These are phyloP conservation scores for Lasiosphaeria ovina DNA, from an alignment of 495 filamentous ascomycete genomes.

Conservation along the genomic window DNA sequence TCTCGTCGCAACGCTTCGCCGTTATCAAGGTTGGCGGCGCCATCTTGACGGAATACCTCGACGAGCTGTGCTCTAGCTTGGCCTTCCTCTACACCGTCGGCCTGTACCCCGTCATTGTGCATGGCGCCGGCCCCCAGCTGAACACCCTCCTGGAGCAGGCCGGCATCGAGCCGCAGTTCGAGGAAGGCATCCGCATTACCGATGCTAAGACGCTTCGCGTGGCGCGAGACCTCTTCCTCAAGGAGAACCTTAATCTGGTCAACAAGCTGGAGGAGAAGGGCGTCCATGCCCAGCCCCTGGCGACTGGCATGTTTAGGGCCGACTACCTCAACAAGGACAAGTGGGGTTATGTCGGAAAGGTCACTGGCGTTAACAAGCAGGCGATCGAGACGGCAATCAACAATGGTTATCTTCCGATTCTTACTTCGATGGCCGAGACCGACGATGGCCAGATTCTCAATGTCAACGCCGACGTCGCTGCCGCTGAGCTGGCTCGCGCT, in stretches of 20 bases:
- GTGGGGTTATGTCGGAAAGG: slow-evolving; percentile 93
- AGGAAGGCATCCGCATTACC: slow-evolving; percentile 94
- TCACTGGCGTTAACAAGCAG: slow-evolving; percentile 86
- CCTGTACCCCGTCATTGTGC: slow-evolving; percentile 92
- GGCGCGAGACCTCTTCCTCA: slow-evolving; percentile 85
- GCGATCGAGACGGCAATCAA: slow-evolving; percentile 90
- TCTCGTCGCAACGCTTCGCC: slow-evolving; percentile 95
- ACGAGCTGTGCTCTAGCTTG: slow-evolving; percentile 82
- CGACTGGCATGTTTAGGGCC: slow-evolving; percentile 89
- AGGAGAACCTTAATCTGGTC: slow-evolving; percentile 94
- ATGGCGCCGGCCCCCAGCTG: slow-evolving; percentile 93
- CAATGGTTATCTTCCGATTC: slow-evolving; percentile 87
- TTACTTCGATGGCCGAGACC: slow-evolving; percentile 97
- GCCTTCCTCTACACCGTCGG: slow-evolving; percentile 95
- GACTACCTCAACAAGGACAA: slow-evolving; percentile 94
- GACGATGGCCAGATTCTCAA: slow-evolving; percentile 92
- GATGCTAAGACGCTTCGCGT: slow-evolving; percentile 93
- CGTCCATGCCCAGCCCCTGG: slow-evolving; percentile 86
- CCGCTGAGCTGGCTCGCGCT: slow-evolving; percentile 84
- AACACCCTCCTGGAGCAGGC: slow-evolving; percentile 90
- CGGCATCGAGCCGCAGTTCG: slow-evolving; percentile 92
- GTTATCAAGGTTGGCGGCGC: slow-evolving; percentile 99
- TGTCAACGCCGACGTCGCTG: slow-evolving; percentile 96
- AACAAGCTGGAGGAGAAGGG: slow-evolving; percentile 90
- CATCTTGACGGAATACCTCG: slow-evolving; percentile 92